Base-by-base conservation (phyloP, 345 rosid genomes). In the Gossypium anomalum region DNA sequence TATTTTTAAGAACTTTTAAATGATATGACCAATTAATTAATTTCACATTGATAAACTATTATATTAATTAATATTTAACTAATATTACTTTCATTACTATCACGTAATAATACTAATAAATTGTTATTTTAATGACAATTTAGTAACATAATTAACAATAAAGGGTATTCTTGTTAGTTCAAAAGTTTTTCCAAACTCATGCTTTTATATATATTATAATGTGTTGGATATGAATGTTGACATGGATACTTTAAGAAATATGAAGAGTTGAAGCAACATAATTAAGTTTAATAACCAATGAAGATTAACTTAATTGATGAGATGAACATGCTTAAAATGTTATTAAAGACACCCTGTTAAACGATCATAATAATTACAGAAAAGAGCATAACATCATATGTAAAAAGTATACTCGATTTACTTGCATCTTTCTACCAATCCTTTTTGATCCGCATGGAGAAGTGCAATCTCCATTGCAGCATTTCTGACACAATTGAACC, bases 401-500 rank as follows among this genome's bases (percentile, higher is more conserved):
- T 15, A 67, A 12, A 22, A 67, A 45, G 38, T 47, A 51, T 67
- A 45, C 19, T 67, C 23, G 16, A 23, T 67, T 64, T 47, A 67
- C n/a, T 22, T 23, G 13, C 71, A 67, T 67, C 53, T 22, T 43
- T 47, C 70, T 47, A 67, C 38, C 41, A 47, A 47, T 64, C 68
- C 48, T 64, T 41, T 49, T 64, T 64, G 49, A 44, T 58, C 63
- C 9, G 44, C 67, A 63, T 3, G 12, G 13, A 38, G 23, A 63
- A 34, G 47, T 63, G 17, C 38, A 63, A 63, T 22, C 63, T 22
- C 69, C 49, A 64, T 43, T 48, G 57, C 56, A 68, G 58, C 43
- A 68, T 65, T 43, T 19, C 9, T 0, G 29, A 20, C 70, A 43
- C 63, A 58, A 22, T 12, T 43, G 52, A 41, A 71, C 52, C 63